Conservation (phyloP, 2,329 filamentous ascomycete genomes). For the Westerdykella aurantiaca region DNA sequence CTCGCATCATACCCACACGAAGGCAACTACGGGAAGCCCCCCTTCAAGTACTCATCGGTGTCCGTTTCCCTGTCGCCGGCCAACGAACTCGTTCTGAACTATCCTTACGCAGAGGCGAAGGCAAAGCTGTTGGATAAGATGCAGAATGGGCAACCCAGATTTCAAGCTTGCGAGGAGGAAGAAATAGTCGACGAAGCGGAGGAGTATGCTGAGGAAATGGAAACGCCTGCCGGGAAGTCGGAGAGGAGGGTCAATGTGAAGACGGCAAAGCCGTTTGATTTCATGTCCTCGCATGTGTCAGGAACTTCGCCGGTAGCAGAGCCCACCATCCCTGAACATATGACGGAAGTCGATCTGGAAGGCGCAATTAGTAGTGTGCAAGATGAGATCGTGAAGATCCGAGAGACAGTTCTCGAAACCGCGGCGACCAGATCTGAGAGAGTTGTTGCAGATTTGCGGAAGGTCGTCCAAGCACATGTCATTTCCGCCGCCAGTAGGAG, state of each 20-base stretch:
- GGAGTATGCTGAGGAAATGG: constrained; percentile 3
- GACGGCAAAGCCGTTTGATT: constrained; percentile 29
- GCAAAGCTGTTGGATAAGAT: constrained; percentile 21
- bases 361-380: neutral
- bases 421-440: constrained; percentile 9
- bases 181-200: constrained; percentile 16
- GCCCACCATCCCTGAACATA: neutral
- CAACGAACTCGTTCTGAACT: constrained; percentile 15
- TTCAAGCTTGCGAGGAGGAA: constrained; percentile 11
- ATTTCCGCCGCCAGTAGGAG: neutral
- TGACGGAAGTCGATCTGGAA: constrained; percentile 4
- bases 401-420: constrained; percentile 6
- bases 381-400: neutral
- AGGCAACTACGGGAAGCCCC: constrained; percentile 22
- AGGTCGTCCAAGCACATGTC: neutral
- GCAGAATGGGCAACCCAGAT: constrained; percentile 15
- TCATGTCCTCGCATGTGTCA: constrained; percentile 20
- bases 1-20: constrained; percentile 22
- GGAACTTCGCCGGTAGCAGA: neutral
- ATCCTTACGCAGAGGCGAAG: constrained; percentile 15
- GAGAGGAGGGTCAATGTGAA: constrained; percentile 15
- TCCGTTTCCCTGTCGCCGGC: neutral
- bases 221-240: constrained; percentile 9
- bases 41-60: neutral
- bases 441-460: neutral